Conservation (phyloP, 306 rosid genomes). For the Hylodesmum podocarpum region DNA sequence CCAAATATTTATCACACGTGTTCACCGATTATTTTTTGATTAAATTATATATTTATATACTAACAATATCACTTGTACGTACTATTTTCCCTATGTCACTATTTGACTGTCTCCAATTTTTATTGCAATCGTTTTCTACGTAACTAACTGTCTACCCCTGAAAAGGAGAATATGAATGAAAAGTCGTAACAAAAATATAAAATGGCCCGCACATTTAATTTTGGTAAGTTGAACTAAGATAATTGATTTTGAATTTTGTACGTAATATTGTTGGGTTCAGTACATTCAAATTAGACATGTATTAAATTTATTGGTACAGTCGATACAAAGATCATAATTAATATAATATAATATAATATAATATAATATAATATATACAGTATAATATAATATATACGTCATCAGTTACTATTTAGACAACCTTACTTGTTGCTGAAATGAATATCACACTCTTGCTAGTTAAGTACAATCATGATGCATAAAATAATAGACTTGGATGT, state of each 20-base stretch:
- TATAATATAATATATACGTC: no score
- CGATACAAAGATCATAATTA: background rate
- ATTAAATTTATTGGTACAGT: background rate
- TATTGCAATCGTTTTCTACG: conserved; percentile 5
- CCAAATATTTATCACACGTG: no score
- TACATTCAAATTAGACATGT: no score
- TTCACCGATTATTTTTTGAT: no score
- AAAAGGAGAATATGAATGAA: conserved; percentile 14
- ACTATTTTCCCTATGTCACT: background rate
- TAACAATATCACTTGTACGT: background rate
- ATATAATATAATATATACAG: no score
- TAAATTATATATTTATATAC: background rate
- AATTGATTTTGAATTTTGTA: background rate
- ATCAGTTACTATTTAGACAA: background rate
- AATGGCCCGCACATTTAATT: background rate
- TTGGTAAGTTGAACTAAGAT: background rate
- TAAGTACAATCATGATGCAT: background rate
- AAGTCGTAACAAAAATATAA: background rate
- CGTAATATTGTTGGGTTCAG: background rate
- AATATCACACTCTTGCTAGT: background rate
- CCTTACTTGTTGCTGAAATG: background rate
- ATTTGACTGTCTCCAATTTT: background rate
- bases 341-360: no score
- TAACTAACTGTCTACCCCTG: background rate
- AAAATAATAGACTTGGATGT: background rate